Evolutionary conservation across 805 yeast species (phyloP), one percentile per base, ranked within the genome.

Genomic region (Candida palmyrensis): DNA sequence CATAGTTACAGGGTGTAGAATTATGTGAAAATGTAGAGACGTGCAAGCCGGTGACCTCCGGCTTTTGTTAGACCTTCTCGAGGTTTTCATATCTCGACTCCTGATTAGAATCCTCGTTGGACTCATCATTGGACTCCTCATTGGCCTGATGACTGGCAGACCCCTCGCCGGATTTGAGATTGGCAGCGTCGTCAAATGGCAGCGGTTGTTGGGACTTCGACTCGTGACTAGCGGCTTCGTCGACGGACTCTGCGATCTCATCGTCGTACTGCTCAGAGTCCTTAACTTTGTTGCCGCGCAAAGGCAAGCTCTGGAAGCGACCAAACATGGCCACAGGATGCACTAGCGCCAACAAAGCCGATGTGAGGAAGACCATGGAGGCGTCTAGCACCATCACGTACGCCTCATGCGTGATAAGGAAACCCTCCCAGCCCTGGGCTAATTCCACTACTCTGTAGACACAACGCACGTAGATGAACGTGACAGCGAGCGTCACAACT

Each of bases 391-490:
- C 42, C 45, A 57, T 37, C 1, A 83, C 60, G 48, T 77, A 54
- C 3, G 64, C 50, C 3, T 69, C 49, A 18, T 57, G 55, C 2
- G 67, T 62, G 30, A 83, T 80, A 45, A 87, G 59, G 36, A 55
- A 64, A 1, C 95, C 90, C 5, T 49, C 38, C 82, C 89, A 84
- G 10, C 89, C 90, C 48, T 78, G 76, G 2, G 77, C 55, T 37
- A 87, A 63, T 55, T 87, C 96, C 24, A 74, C 68, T 19, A 84
- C 68, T 50, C 95, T 72, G 57, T 83, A 86, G 26, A 79, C 62
- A 43, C 89, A 82, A 49, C 96, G 71, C 18, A 75, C 62, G 41
- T 73, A 79, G 16, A 86, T 67, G 27, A 76, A 67, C 3, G 73
- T 15, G 3, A 77, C 75, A 1, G 81, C 62, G 3, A 57, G n/a